phyloP scores from a whole-genome alignment of 2,329 filamentous ascomycete genomes.

The Botrytis deweyae region DNA sequence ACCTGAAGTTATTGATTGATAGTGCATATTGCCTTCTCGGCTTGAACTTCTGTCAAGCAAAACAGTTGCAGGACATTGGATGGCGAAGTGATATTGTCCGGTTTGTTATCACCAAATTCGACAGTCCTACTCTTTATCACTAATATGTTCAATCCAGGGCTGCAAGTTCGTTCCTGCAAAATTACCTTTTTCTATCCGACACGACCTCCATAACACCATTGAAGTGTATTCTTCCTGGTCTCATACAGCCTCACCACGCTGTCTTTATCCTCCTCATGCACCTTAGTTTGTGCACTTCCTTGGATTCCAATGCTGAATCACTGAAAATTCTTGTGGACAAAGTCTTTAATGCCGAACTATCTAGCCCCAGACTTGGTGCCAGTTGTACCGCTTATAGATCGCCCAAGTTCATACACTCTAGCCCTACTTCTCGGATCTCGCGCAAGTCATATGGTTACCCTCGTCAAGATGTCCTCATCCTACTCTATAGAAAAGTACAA shows the following conservation, averaged over 20 bases:
- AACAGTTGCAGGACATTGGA: neutral
- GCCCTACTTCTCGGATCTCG: neutral
- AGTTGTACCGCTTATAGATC: neutral
- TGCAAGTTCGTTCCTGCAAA: conserved; percentile 16
- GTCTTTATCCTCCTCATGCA: conserved; percentile 22
- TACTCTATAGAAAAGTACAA: neutral
- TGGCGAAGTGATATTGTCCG: neutral
- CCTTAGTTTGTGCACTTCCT: conserved; percentile 14
- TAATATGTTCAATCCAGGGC: neutral
- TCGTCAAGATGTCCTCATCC: neutral
- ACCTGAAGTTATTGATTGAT: neutral
- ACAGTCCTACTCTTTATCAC: neutral
- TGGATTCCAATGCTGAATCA: neutral
- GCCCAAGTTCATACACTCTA: neutral
- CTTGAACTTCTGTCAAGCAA: neutral
- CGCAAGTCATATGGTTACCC: neutral
- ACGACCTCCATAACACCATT: neutral
- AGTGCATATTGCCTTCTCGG: neutral
- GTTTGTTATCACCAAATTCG: neutral
- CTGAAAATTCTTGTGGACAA: neutral
- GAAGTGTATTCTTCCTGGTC: conserved; percentile 10
- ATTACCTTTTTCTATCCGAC: conserved; percentile 7
- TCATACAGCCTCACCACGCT: conserved; percentile 22
- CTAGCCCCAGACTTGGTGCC: no score
- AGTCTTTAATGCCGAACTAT: neutral